phyloP scores from a whole-genome alignment of 176 grass and related monocot species.

The Carex scoparia region DNA sequence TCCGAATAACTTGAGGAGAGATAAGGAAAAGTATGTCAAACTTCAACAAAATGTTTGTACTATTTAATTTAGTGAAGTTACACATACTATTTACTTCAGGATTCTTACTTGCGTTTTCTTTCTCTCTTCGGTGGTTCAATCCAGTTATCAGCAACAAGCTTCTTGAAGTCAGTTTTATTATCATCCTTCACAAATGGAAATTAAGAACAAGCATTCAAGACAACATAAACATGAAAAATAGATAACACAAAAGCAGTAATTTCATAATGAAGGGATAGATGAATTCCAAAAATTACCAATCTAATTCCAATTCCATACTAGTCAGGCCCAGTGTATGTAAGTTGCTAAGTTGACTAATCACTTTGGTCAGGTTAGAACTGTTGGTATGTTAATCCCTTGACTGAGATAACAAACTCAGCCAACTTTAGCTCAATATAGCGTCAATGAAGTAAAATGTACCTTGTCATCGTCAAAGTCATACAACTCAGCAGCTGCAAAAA shows the following conservation, averaged over 20 bases:
- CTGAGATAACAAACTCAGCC: not conserved
- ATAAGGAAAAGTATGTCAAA: not conserved
- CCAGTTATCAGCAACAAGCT: conserved; percentile 72
- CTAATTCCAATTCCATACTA: not conserved
- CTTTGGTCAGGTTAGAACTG: not conserved
- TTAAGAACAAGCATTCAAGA: conserved; percentile 9
- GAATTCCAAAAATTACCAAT: conserved; percentile 7
- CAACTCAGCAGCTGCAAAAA: conserved; percentile 63
- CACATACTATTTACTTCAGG: conserved; percentile 10
- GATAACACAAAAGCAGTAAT: not conserved
- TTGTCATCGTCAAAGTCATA: conserved; percentile 80
- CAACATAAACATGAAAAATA: not conserved
- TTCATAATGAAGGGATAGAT: not conserved
- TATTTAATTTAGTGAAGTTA: conserved; percentile 4
- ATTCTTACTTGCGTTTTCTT: conserved; percentile 67
- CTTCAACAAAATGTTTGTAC: conserved; percentile 13
- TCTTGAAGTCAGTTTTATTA: conserved; percentile 70
- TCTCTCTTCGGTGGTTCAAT: conserved; percentile 75
- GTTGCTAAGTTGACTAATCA: not conserved
- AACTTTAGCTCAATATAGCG: not conserved
- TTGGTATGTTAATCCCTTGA: not conserved
- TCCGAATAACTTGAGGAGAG: conserved; percentile 60
- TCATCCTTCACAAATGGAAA: conserved; percentile 53
- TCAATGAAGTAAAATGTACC: conserved; percentile 34
- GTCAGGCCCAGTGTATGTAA: not conserved